Base-by-base conservation (phyloP, 129 eudicot species). In the Helianthus tuberosus region DNA sequence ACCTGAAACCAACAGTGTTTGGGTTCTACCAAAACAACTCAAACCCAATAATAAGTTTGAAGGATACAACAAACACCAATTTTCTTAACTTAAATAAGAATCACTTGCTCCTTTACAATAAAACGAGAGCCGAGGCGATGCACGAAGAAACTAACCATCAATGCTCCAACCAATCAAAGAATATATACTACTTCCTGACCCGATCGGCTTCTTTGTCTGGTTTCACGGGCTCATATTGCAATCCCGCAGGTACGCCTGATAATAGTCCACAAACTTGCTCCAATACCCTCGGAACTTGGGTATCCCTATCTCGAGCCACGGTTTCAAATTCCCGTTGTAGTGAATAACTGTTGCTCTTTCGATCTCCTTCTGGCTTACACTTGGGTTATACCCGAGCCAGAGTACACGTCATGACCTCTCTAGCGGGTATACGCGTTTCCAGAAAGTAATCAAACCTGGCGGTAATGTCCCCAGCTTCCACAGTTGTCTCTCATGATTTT, bases 391-490 rank as follows among this genome's bases (percentile, higher is more conserved):
- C 41, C 99, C 99, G 13, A 94, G 99, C 41, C 99, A 97, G 54
- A 94, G 80, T 5, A 91, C 99, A 72, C 91, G 99, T 96, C 99
- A 94, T 32, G 89, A 85, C 17, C 84, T 80, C 49, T 89, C 93
- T 6, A 94, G 91, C 43, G 97, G 84, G 60, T 67, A 87, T 11
- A 91, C 90, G 0, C 84, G 83, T n/a, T n/a, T n/a, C n/a, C n/a
- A n/a, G n/a, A n/a, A n/a, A n/a, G n/a, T n/a, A n/a, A n/a, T n/a
- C n/a, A 94, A 69, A 27, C 98, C 98, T 23, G 98, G 98, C 9
- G 98, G 98, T 67, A 94, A 71, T 4, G 98, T 94, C 35, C 98
- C 98, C 73, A 94, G 77, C 75, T 90, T 94, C 98, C 98, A 94
- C 49, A 94, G 69, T 51, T 79, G 93, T 67, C 98, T 88, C 75